Percentiles rank a stretch among this genome's conserved stretches.
phyloP scores from a whole-genome alignment of 169 alveolate genomes.

The Plasmodium blacklocki region DNA sequence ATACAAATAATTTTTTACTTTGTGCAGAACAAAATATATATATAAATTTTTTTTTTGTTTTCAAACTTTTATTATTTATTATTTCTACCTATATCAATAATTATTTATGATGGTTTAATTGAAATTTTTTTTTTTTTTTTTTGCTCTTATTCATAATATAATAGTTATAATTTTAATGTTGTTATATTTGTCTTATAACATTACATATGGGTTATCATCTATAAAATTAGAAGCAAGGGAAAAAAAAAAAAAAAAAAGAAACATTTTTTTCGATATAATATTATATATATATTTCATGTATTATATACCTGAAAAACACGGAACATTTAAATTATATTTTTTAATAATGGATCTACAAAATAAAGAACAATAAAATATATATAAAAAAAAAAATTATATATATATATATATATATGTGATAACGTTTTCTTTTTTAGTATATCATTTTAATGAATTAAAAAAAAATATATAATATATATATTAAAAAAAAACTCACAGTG shows the following conservation, averaged over 20 bases:
- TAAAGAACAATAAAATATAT: background rate
- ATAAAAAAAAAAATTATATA: background rate
- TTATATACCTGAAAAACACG: slow-evolving; percentile 44
- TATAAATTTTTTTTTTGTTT: no score
- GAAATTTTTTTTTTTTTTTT: no score
- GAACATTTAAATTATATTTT: slow-evolving; percentile 61
- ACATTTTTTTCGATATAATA: no score
- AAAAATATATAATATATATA: no score
- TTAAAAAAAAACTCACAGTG: slow-evolving; percentile 23
- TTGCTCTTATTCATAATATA: no score
- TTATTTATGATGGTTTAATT: no score
- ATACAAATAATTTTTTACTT: no score
- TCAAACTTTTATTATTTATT: no score
- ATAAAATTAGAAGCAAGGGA: background rate
- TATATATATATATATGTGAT: background rate
- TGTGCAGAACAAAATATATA: no score
- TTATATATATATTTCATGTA: background rate
- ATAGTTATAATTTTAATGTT: no score
- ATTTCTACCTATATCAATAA: no score
- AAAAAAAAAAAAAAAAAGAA: background rate
- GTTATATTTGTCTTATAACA: background rate
- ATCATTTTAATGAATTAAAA: background rate
- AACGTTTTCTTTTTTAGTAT: background rate
- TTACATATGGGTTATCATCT: slow-evolving; percentile 25
- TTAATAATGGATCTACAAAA: slow-evolving; percentile 56